Evolutionary conservation across 73 alveolate species (phyloP).

Genomic region (Paramecium octaurelia): DNA sequence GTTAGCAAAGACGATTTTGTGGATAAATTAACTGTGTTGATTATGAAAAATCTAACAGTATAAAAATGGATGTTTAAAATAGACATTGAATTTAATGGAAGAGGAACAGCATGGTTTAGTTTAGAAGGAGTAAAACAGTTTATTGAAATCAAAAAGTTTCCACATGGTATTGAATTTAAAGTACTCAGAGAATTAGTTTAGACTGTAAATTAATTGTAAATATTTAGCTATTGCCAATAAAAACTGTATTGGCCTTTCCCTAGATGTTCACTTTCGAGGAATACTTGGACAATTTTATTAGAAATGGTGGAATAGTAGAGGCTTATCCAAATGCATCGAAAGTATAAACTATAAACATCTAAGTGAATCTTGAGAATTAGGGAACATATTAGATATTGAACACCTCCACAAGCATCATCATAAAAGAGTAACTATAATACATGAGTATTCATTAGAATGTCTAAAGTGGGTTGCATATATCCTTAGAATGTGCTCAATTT

Average conservation of each 20-base stretch:
- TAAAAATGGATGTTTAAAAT: constrained; percentile 26
- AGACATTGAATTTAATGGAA: constrained; percentile 33
- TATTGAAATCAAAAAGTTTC: constrained; percentile 19
- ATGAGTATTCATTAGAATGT: background rate
- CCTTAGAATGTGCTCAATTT: background rate
- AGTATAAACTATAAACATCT: background rate
- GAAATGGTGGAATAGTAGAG: constrained; percentile 27
- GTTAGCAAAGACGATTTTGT: constrained; percentile 37
- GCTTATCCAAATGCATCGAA: constrained; percentile 5
- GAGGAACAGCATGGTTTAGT: constrained; percentile 47
- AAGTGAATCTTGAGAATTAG: background rate
- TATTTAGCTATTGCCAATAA: constrained; percentile 14
- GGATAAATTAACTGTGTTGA: constrained; percentile 17
- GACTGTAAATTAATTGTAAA: background rate
- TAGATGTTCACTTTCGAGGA: constrained; percentile 31
- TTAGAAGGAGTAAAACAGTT: constrained; percentile 42
- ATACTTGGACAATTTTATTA: background rate
- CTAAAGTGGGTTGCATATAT: background rate
- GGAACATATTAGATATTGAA: background rate
- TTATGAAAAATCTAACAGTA: constrained; percentile 14
- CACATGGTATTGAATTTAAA: background rate
- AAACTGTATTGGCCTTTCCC: constrained; percentile 18
- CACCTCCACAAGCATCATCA: background rate
- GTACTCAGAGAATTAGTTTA: constrained; percentile 28
- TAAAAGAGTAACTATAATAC: background rate